Base-by-base conservation (phyloP, 192 early-diverging fungal species). In the Entomortierella lignicola region DNA sequence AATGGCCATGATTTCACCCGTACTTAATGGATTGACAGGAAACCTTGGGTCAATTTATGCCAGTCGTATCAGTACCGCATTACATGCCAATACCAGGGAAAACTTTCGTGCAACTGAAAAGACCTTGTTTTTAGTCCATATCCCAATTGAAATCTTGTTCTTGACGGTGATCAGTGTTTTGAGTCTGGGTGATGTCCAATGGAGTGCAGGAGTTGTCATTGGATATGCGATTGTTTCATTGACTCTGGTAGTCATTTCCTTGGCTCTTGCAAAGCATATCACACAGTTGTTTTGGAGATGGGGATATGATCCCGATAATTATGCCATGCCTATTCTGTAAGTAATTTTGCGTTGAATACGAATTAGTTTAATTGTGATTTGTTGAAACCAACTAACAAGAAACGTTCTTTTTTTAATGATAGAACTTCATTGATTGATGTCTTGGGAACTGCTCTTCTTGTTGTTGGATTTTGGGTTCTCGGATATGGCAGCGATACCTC, bases 41-140 rank as follows among this genome's bases (percentile, higher is more conserved):
- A 95, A 95, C 71, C 81, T 95, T 21, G 91, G 92, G 31, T 92
- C 92, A 0, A 91, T 94, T 12, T 94, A 92, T 65, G 90, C 91
- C 0, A 92, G 92, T 12, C 81, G 93, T 13, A 89, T 94, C 52
- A 93, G 92, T 12, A 93, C 93, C 3, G 84, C 89, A 27, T 69
- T 94, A 23, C 93, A 94, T 61, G 79, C 81, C 34, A 87, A 83
- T 23, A 62, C 66, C 17, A 69, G 77, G 51, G 83, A 87, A 55
- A 63, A 83, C 71, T 84, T 83, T 61, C n/a, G 83, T 12, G 74
- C 72, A 7, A 89, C 88, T 0, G 90, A 93, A 69, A 67, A 83
- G 54, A 87, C 89, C 4, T 66, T 93, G 12, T 81, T 94, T 53
- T 55, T 89, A 13, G 91, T 94, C 53, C 90, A 92, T 67, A 82